Conservation (phyloP, 2,329 filamentous ascomycete genomes). For the Ceratocystis cacaofunesta region DNA sequence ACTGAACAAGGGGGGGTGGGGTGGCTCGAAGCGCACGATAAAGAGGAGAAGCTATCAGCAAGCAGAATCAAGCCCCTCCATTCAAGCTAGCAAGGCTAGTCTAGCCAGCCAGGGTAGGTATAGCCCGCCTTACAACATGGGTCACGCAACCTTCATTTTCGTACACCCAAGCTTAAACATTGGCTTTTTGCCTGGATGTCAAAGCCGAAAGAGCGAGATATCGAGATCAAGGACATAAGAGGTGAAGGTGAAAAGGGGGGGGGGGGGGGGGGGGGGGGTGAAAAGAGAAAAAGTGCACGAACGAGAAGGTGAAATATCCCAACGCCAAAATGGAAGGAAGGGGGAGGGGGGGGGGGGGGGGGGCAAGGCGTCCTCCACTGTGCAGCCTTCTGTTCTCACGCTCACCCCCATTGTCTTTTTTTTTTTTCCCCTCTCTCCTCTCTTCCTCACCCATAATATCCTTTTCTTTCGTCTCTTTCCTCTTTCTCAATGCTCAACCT, state of each 20-base stretch:
- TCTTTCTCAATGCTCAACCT: neutral
- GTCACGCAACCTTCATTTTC: conserved; percentile 1
- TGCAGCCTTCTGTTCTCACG: neutral
- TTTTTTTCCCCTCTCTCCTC: neutral
- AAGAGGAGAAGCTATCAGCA: neutral
- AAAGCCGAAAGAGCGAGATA: conserved; percentile 2
- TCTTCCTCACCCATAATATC: neutral
- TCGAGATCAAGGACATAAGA: neutral
- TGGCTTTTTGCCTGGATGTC: neutral
- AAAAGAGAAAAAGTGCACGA: too few relatives aligned
- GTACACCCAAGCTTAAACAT: neutral
- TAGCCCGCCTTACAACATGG: neutral
- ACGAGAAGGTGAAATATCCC: too few relatives aligned
- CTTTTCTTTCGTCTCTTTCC: neutral
- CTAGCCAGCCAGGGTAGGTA: neutral
- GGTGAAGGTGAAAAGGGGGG: neutral
- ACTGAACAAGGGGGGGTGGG: neutral
- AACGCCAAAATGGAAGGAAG: too few relatives aligned
- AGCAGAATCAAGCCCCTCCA: neutral
- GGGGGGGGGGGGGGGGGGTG: neutral
- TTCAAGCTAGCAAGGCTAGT: neutral
- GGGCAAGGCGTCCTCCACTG: neutral
- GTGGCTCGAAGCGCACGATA: neutral
- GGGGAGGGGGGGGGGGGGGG: neutral
- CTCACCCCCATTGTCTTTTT: neutral